A percentile compares a stretch with the other conserved stretches of the same genome.
phyloP scores from a whole-genome alignment of 1,139 yeast species.

The Wickerhamiella pararugosa region DNA sequence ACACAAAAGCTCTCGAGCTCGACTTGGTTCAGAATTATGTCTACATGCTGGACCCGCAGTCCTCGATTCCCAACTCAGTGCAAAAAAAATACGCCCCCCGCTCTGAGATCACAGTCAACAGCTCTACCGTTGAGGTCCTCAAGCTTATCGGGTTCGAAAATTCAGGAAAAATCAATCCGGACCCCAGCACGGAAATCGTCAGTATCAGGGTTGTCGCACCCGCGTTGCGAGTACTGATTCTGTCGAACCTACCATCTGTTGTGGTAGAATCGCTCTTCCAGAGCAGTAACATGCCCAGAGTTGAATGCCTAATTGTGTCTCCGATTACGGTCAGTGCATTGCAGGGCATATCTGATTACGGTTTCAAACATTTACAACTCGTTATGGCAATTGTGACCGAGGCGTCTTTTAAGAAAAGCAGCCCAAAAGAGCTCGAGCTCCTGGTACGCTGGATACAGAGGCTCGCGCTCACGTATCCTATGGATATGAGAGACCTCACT shows the following conservation, averaged over 20 bases:
- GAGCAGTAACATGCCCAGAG: not conserved
- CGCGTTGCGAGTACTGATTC: not conserved
- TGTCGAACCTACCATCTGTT: not conserved
- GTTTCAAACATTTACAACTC: not conserved
- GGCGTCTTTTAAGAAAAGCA: not conserved
- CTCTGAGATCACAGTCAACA: not conserved
- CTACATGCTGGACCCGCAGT: not conserved
- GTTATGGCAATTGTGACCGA: slow-evolving; percentile 3
- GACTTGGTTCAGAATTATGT: slow-evolving; percentile 5
- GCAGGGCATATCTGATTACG: not conserved
- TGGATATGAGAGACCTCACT: slow-evolving; percentile 4
- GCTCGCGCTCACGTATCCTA: slow-evolving; percentile 1
- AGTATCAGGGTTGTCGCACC: not conserved
- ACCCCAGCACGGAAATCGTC: not conserved
- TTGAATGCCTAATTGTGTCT: not conserved
- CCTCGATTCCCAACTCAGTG: not conserved
- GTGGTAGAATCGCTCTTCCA: not conserved
- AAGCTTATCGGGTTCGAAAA: slow-evolving; percentile 8
- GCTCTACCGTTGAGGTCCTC: slow-evolving; percentile 9
- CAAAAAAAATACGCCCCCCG: not conserved
- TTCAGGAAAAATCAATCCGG: not conserved
- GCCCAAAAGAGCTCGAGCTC: not conserved
- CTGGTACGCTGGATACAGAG: slow-evolving; percentile 2
- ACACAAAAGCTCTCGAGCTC: slow-evolving; percentile 7
- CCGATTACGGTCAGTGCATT: not conserved